Evolutionary conservation across 1,284 basidiomycete genomes (phyloP).

Genomic region (Phellinidium pouzarii): DNA sequence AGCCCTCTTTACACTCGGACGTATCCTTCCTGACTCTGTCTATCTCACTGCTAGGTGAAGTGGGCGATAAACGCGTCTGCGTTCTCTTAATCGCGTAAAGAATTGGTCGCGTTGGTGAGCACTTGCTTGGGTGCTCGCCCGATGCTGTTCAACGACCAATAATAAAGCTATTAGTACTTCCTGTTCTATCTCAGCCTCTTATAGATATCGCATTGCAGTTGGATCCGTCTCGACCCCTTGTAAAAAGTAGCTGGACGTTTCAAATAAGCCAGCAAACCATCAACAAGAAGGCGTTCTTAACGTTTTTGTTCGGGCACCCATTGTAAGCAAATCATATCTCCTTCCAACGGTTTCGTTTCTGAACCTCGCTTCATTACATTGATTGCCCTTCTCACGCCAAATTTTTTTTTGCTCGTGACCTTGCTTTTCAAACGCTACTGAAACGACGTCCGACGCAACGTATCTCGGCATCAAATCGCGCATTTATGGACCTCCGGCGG

Average conservation of each 20-base stretch:
- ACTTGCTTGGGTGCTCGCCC: not conserved
- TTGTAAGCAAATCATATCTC: not conserved
- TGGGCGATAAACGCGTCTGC: not conserved
- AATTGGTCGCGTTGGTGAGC: not conserved
- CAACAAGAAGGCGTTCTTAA: not conserved
- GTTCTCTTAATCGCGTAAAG: not conserved
- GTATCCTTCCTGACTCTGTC: not conserved
- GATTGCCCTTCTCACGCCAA: not conserved
- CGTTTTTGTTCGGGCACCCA: not conserved
- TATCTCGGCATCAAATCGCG: not conserved
- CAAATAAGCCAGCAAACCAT: not conserved
- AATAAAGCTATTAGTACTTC: not conserved
- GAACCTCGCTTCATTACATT: not conserved
- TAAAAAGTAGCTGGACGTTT: not conserved
- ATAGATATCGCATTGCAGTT: too few species aligned
- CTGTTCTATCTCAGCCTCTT: too few species aligned
- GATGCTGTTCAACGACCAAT: not conserved
- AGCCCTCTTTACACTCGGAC: not conserved
- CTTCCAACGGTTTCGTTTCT: not conserved
- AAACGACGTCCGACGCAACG: not conserved
- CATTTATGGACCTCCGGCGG: not conserved
- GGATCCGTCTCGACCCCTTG: too few species aligned
- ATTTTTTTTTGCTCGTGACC: not conserved
- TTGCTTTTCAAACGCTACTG: not conserved
- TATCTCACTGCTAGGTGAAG: not conserved